phyloP scores from a whole-genome alignment of 2,329 filamentous ascomycete genomes.

The Talaromyces sp. region DNA sequence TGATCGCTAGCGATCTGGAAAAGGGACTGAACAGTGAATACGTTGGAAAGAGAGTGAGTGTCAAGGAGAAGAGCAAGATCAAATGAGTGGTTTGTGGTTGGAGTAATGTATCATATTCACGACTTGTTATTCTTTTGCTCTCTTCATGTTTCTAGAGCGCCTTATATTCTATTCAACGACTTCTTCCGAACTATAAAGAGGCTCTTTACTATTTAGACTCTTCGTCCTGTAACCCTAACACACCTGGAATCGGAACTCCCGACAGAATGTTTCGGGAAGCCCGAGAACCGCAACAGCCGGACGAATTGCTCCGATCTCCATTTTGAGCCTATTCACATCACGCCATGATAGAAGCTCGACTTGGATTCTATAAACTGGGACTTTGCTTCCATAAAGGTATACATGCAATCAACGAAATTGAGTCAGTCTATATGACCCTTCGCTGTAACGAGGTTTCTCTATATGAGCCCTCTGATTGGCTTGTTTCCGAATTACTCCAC shows the following conservation, averaged over 20 bases:
- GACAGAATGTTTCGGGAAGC: neutral
- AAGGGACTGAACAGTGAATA: slow-evolving; percentile 19
- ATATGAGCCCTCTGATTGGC: neutral
- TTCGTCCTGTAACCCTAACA: neutral
- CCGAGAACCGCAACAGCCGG: neutral
- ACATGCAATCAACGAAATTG: neutral
- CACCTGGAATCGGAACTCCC: neutral
- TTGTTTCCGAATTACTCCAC: no score
- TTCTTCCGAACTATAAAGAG: neutral
- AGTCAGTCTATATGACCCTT: neutral
- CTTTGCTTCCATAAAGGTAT: neutral
- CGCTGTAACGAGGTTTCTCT: neutral
- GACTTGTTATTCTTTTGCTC: neutral
- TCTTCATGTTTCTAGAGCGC: neutral
- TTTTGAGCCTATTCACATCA: neutral
- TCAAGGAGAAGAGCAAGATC: slow-evolving; percentile 17
- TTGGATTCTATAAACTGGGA: neutral
- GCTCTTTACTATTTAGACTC: no score
- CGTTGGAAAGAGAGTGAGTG: slow-evolving; percentile 20
- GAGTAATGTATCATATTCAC: neutral
- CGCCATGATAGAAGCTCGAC: neutral
- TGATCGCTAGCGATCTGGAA: slow-evolving; percentile 22
- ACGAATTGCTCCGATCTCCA: neutral
- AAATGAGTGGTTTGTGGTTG: neutral
- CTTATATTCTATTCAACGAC: neutral